phyloP scores from a whole-genome alignment of 768 basidiomycete species.

The Artomyces pyxidatus region DNA sequence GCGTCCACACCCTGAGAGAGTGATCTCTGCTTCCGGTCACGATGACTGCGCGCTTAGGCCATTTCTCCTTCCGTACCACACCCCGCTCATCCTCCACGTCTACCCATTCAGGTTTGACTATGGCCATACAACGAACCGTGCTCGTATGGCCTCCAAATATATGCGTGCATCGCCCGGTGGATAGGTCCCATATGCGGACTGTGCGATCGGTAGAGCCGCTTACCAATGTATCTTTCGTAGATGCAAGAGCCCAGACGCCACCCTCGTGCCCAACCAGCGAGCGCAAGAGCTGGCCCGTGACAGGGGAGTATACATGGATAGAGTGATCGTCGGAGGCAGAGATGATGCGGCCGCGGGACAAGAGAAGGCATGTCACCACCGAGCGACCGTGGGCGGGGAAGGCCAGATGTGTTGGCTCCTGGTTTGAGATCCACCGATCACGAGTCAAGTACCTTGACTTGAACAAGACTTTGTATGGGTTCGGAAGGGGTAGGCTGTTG shows the following conservation, averaged over 20 bases:
- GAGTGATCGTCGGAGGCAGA: conserved; percentile 97
- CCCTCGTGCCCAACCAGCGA: conserved; percentile 88
- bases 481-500: conserved; percentile 57
- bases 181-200: conserved; percentile 85
- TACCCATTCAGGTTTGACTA: conserved; percentile 88
- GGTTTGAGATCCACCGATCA: conserved; percentile 70
- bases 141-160: conserved; percentile 95
- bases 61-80: conserved; percentile 56
- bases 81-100: conserved; percentile 62
- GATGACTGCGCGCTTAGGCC: conserved; percentile 63
- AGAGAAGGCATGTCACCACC: conserved; percentile 93
- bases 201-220: conserved; percentile 92
- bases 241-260: conserved; percentile 94
- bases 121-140: conserved; percentile 92
- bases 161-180: conserved; percentile 77
- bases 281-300: conserved; percentile 65
- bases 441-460: conserved; percentile 80
- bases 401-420: conserved; percentile 64
- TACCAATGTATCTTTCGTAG: conserved; percentile 80
- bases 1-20: conserved; percentile 57
- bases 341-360: conserved; percentile 92
- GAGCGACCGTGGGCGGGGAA: conserved; percentile 85
- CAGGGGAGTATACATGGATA: conserved; percentile 90
- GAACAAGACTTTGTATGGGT: conserved; percentile 90
- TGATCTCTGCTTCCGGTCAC: conserved; percentile 69